These are phyloP conservation scores for Trichothecium roseum DNA, from an alignment of 2,329 filamentous ascomycete species.

Conservation along the genomic window DNA sequence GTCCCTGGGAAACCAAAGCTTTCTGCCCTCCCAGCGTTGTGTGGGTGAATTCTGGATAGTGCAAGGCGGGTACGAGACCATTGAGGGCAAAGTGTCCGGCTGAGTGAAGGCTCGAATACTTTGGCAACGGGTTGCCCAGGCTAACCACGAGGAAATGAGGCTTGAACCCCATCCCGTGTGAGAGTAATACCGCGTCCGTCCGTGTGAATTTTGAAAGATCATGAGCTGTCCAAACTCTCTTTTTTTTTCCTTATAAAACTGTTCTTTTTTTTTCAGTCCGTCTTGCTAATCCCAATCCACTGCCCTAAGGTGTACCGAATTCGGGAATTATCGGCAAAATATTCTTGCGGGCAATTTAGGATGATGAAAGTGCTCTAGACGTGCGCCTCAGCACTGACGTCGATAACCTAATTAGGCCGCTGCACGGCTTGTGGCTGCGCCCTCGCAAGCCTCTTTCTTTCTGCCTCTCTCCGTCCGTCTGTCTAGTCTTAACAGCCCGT, in stretches of 20 bases:
- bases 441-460: too few species aligned
- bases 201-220: too few species aligned
- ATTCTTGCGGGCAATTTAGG: constrained; percentile 1
- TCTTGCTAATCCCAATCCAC: too few species aligned
- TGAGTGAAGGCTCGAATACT: constrained; percentile 72
- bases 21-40: constrained; percentile 39
- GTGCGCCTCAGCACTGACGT: constrained; percentile 14
- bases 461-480: too few species aligned
- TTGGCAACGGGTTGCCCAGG: constrained; percentile 72
- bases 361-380: constrained; percentile 5
- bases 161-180: constrained; percentile 17
- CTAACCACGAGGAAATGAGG: constrained; percentile 68
- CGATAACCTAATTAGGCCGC: constrained; percentile 7
- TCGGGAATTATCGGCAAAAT: constrained; percentile 3
- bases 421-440: too few species aligned
- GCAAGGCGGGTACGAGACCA: constrained; percentile 36
- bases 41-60: constrained; percentile 38
- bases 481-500: too few species aligned
- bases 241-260: too few species aligned
- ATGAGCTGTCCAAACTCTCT: too few species aligned
- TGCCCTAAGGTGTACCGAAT: too few species aligned
- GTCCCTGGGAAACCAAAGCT: constrained; percentile 35
- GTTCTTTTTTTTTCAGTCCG: too few species aligned
- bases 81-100: constrained; percentile 73
- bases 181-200: too few species aligned